Base-by-base conservation (phyloP, 2,329 filamentous ascomycete species). In the Thielaviopsis populi region DNA sequence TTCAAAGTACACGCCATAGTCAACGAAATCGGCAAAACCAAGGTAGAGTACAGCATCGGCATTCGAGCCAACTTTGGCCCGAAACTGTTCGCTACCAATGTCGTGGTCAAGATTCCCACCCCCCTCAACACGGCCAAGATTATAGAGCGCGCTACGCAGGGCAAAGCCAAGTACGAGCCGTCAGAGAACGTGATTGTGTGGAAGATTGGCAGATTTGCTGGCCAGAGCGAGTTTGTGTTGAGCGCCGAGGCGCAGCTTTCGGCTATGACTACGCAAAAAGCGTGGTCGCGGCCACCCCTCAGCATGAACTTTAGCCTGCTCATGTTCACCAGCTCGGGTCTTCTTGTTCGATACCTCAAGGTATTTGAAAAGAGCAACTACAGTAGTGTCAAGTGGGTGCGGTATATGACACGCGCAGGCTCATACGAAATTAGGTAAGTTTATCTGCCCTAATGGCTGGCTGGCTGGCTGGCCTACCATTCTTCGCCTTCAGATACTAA, bases 361-460 rank as follows among this genome's bases (percentile, higher is more conserved):
- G 94, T 99, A 1, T 99, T 99, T 77, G 94, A 99, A 78, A 99
- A 99, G 84, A 94, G 84, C 75, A 97, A 97, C 75, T 99, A 99
- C 74, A 95, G 89, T 67, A 96, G 91, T 72, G 94, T 99, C 59
- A 99, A 99, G 75, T 99, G 94, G 94, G 94, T 99, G 70, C 80
- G 94, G 70, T 99, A 99, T 75, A 97, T 99, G 94, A 99, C 94
- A 19, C 85, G 92, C 69, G 94, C 92, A 17, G 94, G 94, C 33
- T 96, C 91, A 74, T 99, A 99, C 75, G 94, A 99, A 77, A 96
- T 99, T 73, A 81, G 91, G 86, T 95, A 69, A 70, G 76, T 67
- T 15, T 40, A n/a, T 15, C 1, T 27, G 24, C 15, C 13, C 1
- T 5, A 37, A 17, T 24, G 8, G 33, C 33, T 8, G 4, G 6